Percentiles rank a stretch among this genome's conserved stretches.
These are phyloP conservation scores for Trichoderma asperelloides DNA, from an alignment of 495 filamentous ascomycete genomes.

Conservation along the genomic window DNA sequence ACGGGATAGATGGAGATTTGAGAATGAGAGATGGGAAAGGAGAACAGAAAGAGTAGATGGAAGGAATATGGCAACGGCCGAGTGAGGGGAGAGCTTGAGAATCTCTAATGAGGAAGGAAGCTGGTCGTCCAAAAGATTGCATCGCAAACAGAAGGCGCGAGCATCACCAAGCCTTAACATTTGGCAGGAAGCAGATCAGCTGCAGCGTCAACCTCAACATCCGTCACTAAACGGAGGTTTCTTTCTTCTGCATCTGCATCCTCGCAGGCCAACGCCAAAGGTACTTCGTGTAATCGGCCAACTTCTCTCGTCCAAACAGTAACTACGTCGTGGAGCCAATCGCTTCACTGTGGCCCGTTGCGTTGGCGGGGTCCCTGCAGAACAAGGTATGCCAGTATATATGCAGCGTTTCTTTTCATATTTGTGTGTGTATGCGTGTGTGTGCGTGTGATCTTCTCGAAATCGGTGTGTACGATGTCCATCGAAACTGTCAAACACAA, in stretches of 20 bases:
- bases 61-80: neutral
- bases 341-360: slow-evolving; percentile 5
- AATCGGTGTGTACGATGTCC: neutral
- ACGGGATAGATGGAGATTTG: neutral
- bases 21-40: neutral
- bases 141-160: neutral
- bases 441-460: neutral
- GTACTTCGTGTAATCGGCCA: neutral
- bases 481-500: neutral
- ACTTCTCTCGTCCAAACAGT: neutral
- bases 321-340: neutral
- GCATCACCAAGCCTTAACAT: neutral
- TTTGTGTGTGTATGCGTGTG: no score
- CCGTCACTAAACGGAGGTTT: slow-evolving; percentile 1
- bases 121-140: neutral
- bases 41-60: neutral
- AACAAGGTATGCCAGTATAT: neutral
- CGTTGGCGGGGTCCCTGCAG: neutral
- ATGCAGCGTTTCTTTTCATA: neutral
- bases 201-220: neutral
- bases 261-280: neutral
- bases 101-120: neutral
- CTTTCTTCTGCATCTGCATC: neutral
- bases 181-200: neutral
- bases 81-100: neutral